Evolutionary conservation across 2,329 filamentous ascomycete genomes (phyloP).

Genomic region (Rhinocladiella similis): DNA sequence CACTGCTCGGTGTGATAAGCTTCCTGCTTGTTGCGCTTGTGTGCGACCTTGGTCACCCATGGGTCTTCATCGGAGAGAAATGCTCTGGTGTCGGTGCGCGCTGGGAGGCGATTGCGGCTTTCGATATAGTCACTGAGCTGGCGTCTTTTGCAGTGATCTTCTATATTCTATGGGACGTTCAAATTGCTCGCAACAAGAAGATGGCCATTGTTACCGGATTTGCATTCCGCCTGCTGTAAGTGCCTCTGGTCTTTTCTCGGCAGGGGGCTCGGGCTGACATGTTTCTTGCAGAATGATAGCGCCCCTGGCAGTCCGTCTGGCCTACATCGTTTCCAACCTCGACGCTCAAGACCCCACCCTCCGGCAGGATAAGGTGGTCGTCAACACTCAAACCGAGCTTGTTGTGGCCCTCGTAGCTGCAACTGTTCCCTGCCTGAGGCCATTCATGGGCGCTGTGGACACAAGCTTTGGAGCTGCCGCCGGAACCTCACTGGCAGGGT

Average conservation of each 20-base stretch:
- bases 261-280: neutral
- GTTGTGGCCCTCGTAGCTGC: neutral
- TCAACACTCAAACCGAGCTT: neutral
- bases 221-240: neutral
- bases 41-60: neutral
- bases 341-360: neutral
- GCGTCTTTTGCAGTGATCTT: neutral
- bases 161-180: neutral
- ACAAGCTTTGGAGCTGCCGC: constrained; percentile 30
- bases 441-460: constrained; percentile 4
- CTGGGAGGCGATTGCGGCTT: neutral
- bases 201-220: neutral
- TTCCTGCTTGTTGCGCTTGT: neutral
- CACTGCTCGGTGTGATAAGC: neutral
- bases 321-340: neutral
- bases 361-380: neutral
- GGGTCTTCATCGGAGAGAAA: constrained; percentile 1
- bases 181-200: neutral
- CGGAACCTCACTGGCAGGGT: constrained; percentile 12
- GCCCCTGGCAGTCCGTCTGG: neutral
- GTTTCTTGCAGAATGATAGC: neutral
- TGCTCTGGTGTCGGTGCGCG: neutral
- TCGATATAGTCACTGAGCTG: constrained; percentile 1
- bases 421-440: constrained; percentile 1
- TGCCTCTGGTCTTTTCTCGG: neutral